phyloP scores from a whole-genome alignment of 768 basidiomycete genomes.

The Plicaturopsis crispa region DNA sequence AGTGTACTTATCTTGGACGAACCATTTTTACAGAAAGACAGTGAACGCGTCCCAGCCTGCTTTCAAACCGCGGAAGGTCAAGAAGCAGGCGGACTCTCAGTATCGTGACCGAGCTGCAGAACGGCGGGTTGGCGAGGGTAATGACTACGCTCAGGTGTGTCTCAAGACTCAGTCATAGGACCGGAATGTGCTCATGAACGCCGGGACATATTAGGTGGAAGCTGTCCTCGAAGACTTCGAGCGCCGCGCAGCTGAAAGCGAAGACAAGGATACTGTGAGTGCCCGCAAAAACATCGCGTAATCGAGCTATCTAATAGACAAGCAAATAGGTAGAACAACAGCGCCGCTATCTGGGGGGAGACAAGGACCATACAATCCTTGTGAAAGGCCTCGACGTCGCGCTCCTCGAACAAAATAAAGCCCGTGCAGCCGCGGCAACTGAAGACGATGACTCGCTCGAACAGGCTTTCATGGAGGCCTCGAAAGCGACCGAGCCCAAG shows the following conservation, averaged over 20 bases:
- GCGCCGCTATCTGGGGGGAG: conserved; percentile 75
- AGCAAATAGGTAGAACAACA: conserved; percentile 70
- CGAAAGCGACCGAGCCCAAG: conserved; percentile 33
- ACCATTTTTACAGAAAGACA: conserved; percentile 34
- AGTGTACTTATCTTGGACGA: neutral
- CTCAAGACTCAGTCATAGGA: neutral
- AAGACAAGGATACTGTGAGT: conserved; percentile 54
- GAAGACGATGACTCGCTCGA: conserved; percentile 82
- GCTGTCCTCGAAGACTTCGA: conserved; percentile 81
- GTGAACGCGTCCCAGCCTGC: conserved; percentile 47
- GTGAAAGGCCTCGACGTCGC: conserved; percentile 89
- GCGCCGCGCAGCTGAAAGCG: conserved; percentile 45
- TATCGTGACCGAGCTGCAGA: conserved; percentile 79
- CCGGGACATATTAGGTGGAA: conserved; percentile 46
- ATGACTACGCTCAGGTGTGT: conserved; percentile 67
- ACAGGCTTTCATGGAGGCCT: conserved; percentile 51
- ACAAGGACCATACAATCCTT: conserved; percentile 77
- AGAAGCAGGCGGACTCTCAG: conserved; percentile 40
- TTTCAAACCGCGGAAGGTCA: conserved; percentile 80
- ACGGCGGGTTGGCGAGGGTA: conserved; percentile 54
- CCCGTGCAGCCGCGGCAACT: conserved; percentile 44
- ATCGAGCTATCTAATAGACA: conserved; percentile 1
- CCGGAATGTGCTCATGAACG: neutral
- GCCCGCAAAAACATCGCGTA: conserved; percentile 1
- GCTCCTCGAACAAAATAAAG: conserved; percentile 78